phyloP scores from a whole-genome alignment of 83 land plant species.

The Isoetes engelmannii region DNA sequence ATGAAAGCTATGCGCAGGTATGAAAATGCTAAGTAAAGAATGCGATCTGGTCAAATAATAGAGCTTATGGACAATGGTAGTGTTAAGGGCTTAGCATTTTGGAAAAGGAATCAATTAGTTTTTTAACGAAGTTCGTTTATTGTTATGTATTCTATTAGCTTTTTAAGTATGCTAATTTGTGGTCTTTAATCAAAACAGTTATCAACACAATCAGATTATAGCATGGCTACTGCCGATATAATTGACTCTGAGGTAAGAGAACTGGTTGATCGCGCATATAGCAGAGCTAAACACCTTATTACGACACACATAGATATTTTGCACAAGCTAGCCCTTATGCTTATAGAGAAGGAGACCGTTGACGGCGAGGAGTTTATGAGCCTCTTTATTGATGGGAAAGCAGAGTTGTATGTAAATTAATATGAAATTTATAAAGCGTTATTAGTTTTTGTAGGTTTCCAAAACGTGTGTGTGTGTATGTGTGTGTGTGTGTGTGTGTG shows the following conservation, averaged over 20 bases:
- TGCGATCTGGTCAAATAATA: no score
- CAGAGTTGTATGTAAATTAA: slow-evolving; percentile 65
- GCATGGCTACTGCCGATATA: slow-evolving; percentile 99
- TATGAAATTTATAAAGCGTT: not conserved
- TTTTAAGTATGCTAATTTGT: not conserved
- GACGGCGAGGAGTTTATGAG: slow-evolving; percentile 99
- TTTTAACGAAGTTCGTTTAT: no score
- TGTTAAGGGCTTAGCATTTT: no score
- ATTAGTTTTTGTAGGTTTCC: slow-evolving; percentile 35
- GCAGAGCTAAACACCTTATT: slow-evolving; percentile 68
- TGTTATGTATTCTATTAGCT: not conserved
- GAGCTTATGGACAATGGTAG: no score
- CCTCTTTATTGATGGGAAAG: slow-evolving; percentile 95
- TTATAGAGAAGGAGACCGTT: slow-evolving; percentile 95
- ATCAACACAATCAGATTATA: slow-evolving; percentile 84
- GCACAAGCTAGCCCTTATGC: slow-evolving; percentile 86
- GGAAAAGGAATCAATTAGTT: no score
- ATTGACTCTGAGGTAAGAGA: slow-evolving; percentile 96
- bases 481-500: not conserved
- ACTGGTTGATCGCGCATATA: slow-evolving; percentile 82
- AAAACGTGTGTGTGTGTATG: not conserved
- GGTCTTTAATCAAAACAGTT: slow-evolving; percentile 35
- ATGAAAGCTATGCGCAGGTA: no score
- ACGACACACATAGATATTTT: slow-evolving; percentile 92
- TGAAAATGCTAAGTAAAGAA: no score